Evolutionary conservation across 257 asterid species (phyloP).

Genomic region (Nicotiana otophora): DNA sequence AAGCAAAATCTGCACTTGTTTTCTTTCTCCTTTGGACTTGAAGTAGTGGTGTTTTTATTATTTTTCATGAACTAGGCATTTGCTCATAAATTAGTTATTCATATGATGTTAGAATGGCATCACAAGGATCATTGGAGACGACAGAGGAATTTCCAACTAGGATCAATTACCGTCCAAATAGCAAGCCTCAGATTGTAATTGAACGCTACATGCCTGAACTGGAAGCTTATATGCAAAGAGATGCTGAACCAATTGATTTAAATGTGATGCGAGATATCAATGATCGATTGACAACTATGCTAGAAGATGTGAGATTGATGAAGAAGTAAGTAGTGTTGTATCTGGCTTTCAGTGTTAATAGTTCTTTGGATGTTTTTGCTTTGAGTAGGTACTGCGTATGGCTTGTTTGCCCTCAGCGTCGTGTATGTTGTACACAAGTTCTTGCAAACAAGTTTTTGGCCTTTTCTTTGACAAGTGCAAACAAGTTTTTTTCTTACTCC

Average conservation of each 20-base stretch:
- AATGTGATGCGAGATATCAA: constrained; percentile 12
- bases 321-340: not conserved
- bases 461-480: not conserved
- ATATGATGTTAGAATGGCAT: constrained; percentile 12
- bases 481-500: too few species aligned
- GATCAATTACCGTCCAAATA: constrained; percentile 5
- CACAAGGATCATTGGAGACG: constrained; percentile 2
- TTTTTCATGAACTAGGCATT: not conserved
- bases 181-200: constrained; percentile 11
- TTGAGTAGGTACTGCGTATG: not conserved
- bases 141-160: constrained; percentile 1
- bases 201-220: constrained; percentile 15
- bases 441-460: not conserved
- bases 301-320: constrained; percentile 17
- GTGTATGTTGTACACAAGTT: not conserved
- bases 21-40: not conserved
- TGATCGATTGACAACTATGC: constrained; percentile 11
- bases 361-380: not conserved
- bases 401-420: not conserved
- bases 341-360: not conserved
- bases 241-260: constrained; percentile 4
- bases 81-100: not conserved
- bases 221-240: constrained; percentile 8
- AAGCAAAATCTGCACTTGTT: not conserved
- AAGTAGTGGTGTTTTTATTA: not conserved